Base-by-base conservation (phyloP, 495 filamentous ascomycete species). In the Lepraria neglecta region DNA sequence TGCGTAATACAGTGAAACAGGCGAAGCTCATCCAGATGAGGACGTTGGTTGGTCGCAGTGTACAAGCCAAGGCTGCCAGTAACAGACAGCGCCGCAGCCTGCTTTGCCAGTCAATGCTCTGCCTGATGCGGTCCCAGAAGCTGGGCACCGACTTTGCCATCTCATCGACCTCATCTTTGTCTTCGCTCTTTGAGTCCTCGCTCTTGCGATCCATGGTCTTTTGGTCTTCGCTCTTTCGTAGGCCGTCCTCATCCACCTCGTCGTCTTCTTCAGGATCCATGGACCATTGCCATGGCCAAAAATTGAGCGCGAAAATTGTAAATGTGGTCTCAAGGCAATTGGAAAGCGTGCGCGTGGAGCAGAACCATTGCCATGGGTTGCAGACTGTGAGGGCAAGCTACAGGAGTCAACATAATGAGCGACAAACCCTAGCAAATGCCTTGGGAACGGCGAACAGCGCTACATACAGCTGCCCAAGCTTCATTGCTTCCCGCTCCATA, bases 321-420 rank as follows among this genome's bases (percentile, higher is more conserved):
- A 99, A 68, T 4, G 87, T 89, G 1, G 89, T 95, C 76, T 99
- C 94, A 10, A 96, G 75, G 58, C 86, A 94, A 74, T 97, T 99
- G 45, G 91, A 97, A 56, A 99, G 83, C 0, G 94, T 95, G 59
- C 94, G 82, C 2, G 90, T 95, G 0, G 92, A 91, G 71, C 87
- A 95, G 72, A 95, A 97, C 88, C 87, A 99, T 71, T 97, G 91
- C 90, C 95, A 99, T 19, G 94, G 91, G 69, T 84, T 97, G 64
- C 87, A 73, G 35, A 91, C 73, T 2, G 88, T 87, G 72, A 95
- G 80, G 30, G 83, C 70, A 56, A 82, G 72, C 78, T 80, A 69
- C 46, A 54, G 47, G 55, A 52, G 38, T 56, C 53, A 50, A 14
- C 10, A 19, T 38, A 6, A 27, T 19, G 30, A 40, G 51, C 55